These are phyloP conservation scores for Rhodofomes roseus DNA, from an alignment of 1,284 basidiomycete genomes.

Conservation along the genomic window DNA sequence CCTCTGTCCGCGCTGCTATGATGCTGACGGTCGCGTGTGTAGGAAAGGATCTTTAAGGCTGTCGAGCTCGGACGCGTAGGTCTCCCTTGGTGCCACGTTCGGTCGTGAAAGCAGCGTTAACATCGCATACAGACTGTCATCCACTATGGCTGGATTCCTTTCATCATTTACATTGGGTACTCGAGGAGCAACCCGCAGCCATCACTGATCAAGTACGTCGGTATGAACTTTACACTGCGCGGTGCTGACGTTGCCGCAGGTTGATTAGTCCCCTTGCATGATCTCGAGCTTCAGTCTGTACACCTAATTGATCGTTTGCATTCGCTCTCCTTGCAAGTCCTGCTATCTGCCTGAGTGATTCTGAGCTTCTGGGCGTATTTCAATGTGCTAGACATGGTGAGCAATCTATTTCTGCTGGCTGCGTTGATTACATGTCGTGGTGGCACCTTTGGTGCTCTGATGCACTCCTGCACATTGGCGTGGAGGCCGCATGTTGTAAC, in stretches of 20 bases:
- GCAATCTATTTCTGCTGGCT: slow-evolving; percentile 26
- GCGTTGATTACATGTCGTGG: slow-evolving; percentile 69
- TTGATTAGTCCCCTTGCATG: slow-evolving; percentile 87
- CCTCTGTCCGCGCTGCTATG: background rate
- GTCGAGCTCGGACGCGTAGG: slow-evolving; percentile 78
- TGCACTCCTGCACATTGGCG: background rate
- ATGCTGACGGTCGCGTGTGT: background rate
- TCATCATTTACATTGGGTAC: slow-evolving; percentile 92
- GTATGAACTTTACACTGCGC: background rate
- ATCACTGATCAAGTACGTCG: slow-evolving; percentile 86
- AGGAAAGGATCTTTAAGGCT: slow-evolving; percentile 79
- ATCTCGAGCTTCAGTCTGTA: slow-evolving; percentile 25
- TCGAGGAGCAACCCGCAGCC: slow-evolving; percentile 86
- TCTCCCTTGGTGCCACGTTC: slow-evolving; percentile 18
- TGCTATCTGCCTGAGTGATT: background rate
- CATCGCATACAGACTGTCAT: slow-evolving; percentile 62
- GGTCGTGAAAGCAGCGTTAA: slow-evolving; percentile 3
- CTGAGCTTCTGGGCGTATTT: background rate
- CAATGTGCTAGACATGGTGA: slow-evolving; percentile 5
- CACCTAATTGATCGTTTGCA: slow-evolving; percentile 18
- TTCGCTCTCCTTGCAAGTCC: background rate
- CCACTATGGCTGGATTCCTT: slow-evolving; percentile 91
- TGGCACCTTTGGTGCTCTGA: slow-evolving; percentile 36
- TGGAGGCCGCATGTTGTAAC: slow-evolving; percentile 39
- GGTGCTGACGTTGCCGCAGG: slow-evolving; percentile 38